Conservation (phyloP, 257 asterid species). For the Schizonepeta tenuifolia region DNA sequence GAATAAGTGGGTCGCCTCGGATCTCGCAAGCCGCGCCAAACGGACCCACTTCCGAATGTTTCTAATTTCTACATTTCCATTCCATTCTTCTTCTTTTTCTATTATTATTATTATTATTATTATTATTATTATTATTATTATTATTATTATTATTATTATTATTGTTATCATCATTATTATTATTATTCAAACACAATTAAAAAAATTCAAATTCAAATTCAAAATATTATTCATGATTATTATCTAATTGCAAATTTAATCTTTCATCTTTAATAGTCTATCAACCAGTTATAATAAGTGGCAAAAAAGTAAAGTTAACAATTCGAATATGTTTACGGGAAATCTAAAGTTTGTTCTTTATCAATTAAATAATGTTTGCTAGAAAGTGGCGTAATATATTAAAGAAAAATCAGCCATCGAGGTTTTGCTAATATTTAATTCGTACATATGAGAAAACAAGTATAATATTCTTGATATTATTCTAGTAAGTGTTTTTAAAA, state of each 20-base stretch:
- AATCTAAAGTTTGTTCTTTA: conserved; percentile 11
- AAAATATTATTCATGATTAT: no score
- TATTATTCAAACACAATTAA: no score
- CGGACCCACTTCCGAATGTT: conserved; percentile 34
- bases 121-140: no score
- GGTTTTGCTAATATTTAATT: neutral
- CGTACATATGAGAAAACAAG: neutral
- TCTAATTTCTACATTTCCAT: neutral
- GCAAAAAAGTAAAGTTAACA: neutral
- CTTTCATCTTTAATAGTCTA: neutral
- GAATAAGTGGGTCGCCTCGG: conserved; percentile 25
- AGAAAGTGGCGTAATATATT: neutral
- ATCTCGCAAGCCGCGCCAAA: conserved; percentile 26
- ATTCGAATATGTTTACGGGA: neutral
- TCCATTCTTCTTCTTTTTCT: no score
- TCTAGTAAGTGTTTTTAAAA: no score
- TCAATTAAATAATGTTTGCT: neutral
- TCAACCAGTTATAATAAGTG: neutral
- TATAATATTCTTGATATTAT: neutral
- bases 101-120: no score
- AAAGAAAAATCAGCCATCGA: neutral
- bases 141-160: no score
- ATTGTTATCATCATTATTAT: no score
- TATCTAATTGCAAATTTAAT: neutral
- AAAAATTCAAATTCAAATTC: no score